Conservation (phyloP, 2,329 filamentous ascomycete species). For the Claviceps lovelessii region DNA sequence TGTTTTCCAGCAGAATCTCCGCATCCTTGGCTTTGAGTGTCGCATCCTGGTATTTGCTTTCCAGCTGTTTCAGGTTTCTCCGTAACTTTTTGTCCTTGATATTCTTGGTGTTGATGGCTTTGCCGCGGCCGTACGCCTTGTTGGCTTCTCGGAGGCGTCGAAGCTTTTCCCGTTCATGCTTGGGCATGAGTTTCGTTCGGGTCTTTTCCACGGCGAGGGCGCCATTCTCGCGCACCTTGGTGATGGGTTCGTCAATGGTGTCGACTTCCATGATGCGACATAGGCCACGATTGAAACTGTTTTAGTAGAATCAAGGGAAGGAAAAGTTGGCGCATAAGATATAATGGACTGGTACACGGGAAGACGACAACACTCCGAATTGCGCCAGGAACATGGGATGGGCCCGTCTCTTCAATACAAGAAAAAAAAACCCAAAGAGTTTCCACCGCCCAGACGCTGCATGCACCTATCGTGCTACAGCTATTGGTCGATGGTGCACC, state of each 20-base stretch:
- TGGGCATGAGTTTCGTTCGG: constrained; percentile 37
- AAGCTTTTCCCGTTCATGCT: constrained; percentile 34
- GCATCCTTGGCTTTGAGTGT: constrained; percentile 80
- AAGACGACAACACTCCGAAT: not conserved
- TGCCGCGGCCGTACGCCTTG: constrained; percentile 71
- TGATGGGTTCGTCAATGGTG: constrained; percentile 20
- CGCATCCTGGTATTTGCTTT: constrained; percentile 70
- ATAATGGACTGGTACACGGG: not conserved
- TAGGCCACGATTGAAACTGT: constrained; percentile 3
- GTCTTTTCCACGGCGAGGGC: constrained; percentile 34
- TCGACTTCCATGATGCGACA: constrained; percentile 22
- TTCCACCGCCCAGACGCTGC: constrained; percentile 16
- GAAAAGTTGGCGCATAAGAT: not conserved
- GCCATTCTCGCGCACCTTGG: constrained; percentile 34
- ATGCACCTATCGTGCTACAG: constrained; percentile 12
- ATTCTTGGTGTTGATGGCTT: constrained; percentile 53
- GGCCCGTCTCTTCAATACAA: constrained; percentile 1
- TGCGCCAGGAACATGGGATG: not conserved
- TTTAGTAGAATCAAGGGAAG: not conserved
- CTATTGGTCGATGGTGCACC: constrained; percentile 12
- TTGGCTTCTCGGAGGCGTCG: constrained; percentile 49
- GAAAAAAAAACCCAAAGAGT: constrained; percentile 19
- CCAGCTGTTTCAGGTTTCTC: constrained; percentile 61
- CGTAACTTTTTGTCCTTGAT: constrained; percentile 86
- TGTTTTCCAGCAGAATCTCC: constrained; percentile 84